These are phyloP conservation scores for Auricularia cornea DNA, from an alignment of 768 basidiomycete species.

Conservation along the genomic window DNA sequence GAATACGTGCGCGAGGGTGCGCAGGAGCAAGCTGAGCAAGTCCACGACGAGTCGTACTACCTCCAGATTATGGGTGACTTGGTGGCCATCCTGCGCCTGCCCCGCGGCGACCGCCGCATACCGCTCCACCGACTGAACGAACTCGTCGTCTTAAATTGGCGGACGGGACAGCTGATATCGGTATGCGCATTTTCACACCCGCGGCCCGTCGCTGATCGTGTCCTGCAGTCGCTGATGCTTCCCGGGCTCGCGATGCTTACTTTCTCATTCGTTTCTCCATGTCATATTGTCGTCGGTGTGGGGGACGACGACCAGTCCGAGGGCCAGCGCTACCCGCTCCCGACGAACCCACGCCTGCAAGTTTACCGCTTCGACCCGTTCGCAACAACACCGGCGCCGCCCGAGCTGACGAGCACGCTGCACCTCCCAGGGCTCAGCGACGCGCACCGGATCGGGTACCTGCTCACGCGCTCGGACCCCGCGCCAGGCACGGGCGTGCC, in stretches of 20 bases:
- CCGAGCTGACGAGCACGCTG: background rate
- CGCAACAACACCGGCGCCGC: background rate
- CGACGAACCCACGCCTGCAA: background rate
- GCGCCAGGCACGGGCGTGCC: background rate
- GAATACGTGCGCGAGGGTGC: slow-evolving; percentile 27
- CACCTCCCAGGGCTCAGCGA: background rate
- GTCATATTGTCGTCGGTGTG: background rate
- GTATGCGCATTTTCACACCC: background rate
- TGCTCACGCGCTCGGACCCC: background rate
- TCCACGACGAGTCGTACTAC: background rate
- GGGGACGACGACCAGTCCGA: background rate
- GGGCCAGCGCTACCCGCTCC: background rate
- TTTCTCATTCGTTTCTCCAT: background rate
- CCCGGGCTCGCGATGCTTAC: background rate
- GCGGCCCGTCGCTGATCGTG: background rate
- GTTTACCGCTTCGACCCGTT: background rate
- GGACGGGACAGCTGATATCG: background rate
- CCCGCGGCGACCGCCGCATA: background rate
- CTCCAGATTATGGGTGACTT: background rate
- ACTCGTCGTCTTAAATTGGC: background rate
- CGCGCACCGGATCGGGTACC: background rate
- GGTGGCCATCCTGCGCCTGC: background rate
- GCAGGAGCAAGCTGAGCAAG: background rate
- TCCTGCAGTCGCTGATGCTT: background rate
- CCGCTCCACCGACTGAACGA: background rate